A percentile compares a stretch with the other conserved stretches of the same genome.
phyloP scores from a whole-genome alignment of 805 yeast species.

The Limtongia smithiae region DNA sequence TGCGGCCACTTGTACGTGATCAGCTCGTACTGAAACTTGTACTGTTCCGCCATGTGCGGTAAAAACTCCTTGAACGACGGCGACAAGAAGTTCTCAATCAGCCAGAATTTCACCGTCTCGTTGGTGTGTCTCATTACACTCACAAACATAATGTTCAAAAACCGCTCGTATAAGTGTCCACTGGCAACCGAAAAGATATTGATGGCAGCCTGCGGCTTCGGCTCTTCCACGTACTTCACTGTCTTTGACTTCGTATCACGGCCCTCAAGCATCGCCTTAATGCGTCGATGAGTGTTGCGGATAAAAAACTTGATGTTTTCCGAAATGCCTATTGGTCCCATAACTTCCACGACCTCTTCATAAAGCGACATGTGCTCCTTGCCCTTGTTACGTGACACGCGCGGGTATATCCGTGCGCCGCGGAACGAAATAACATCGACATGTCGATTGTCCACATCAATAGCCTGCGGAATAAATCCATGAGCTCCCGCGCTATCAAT shows the following conservation, averaged over 20 bases:
- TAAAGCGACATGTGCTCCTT: conserved; percentile 36
- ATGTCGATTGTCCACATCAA: conserved; percentile 14
- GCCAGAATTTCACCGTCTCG: conserved; percentile 75
- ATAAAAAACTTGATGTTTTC: too few relatives aligned
- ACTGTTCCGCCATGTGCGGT: conserved; percentile 55
- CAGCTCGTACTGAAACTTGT: conserved; percentile 67
- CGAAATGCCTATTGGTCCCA: background rate
- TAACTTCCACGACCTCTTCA: conserved; percentile 17
- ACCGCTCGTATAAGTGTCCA: conserved; percentile 73
- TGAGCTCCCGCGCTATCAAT: conserved; percentile 38
- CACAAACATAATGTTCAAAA: conserved; percentile 72
- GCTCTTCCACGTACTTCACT: background rate
- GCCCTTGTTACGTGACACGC: conserved; percentile 45
- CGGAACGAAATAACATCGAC: conserved; percentile 42
- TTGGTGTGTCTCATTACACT: conserved; percentile 67
- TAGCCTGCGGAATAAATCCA: conserved; percentile 9
- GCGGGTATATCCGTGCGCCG: conserved; percentile 48
- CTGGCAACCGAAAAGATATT: conserved; percentile 81
- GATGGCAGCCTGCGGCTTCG: conserved; percentile 51
- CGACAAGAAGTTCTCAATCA: conserved; percentile 76
- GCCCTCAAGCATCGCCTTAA: background rate
- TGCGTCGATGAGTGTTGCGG: too few relatives aligned
- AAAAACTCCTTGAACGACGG: conserved; percentile 59
- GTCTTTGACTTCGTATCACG: background rate
- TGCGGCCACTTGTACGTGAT: conserved; percentile 90